Percentiles rank a stretch among this genome's conserved stretches.
Conservation (phyloP, 305 asterid species). For the Coffea humblotiana region DNA sequence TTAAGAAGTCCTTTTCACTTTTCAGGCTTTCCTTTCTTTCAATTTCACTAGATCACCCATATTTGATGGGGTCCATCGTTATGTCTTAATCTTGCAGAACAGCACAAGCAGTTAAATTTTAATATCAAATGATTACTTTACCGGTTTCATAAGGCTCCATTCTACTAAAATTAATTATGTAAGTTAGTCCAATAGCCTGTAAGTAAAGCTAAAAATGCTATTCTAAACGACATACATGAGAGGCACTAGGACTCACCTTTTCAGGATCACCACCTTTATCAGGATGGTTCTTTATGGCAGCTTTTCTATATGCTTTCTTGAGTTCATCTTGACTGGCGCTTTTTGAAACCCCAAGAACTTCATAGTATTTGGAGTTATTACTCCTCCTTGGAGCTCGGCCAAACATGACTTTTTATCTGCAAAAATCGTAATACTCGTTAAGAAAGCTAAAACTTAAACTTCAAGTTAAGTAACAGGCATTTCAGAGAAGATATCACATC, state of each 20-base stretch:
- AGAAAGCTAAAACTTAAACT: not conserved
- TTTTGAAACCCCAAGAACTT: conserved; percentile 54
- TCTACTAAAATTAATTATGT: not conserved
- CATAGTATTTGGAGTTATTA: conserved; percentile 55
- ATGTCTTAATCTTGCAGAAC: not conserved
- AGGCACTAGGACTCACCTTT: conserved; percentile 33
- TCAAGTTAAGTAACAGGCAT: not conserved
- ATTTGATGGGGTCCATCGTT: not conserved
- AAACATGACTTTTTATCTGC: conserved; percentile 38
- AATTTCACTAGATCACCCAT: not conserved
- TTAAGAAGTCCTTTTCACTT: not conserved
- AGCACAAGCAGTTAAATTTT: not conserved
- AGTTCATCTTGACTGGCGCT: conserved; percentile 57
- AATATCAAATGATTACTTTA: not conserved
- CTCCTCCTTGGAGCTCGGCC: conserved; percentile 46
- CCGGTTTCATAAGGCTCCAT: not conserved
- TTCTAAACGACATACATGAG: not conserved
- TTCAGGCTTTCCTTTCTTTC: not conserved
- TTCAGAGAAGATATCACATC: not conserved
- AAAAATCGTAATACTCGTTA: not conserved
- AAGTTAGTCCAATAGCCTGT: not conserved
- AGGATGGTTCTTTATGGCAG: conserved; percentile 70
- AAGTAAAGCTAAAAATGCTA: not conserved
- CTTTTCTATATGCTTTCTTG: conserved; percentile 63
- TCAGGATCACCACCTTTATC: conserved; percentile 84